Base-by-base conservation (phyloP, 176 grass and related monocot species). In the Poa annua region DNA sequence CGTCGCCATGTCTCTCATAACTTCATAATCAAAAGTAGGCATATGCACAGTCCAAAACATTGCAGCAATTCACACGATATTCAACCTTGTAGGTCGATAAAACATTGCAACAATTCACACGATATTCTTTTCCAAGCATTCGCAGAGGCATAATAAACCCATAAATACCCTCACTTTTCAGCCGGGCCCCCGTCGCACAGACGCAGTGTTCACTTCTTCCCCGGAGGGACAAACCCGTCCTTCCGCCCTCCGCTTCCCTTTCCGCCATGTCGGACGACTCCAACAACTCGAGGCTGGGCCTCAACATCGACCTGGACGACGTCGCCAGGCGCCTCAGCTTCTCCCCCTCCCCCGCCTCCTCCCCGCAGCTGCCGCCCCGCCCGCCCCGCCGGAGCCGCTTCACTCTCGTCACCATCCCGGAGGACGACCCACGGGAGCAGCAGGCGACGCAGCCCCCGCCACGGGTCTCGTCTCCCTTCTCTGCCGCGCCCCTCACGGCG, bases 301-400 rank as follows among this genome's bases (percentile, higher is more conserved):
- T 45, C 13, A 3, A 8, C 49, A 62, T 70, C n/a, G 82, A 85
- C 59, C 76, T 85, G 26, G 68, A 75, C 59, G 20, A 11, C n/a
- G 3, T 26, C 59, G 19, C 42, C 33, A 70, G 63, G 78, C 83
- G 78, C 64, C 77, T 89, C 88, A 82, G 78, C 79, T 82, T 66
- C 88, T 78, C 78, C 34, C 34, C 53, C 11, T 8, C 42, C 1
- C 78, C 33, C 32, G n/a, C n/a, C n/a, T n/a, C n/a, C n/a, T n/a
- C n/a, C n/a, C 55, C n/a, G 6, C 55, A n/a, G n/a, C 5, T 22
- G 14, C 25, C 33, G 67, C 25, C 80, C 9, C 5, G 5, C 7
- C 39, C 39, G 39, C 39, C 39, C 39, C 39, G 39, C 29, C 29
- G 29, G 29, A 29, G 29, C 29, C 29, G 29, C 1, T 29, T 29